Conservation (phyloP, 2,329 filamentous ascomycete species). For the Aspergillus chevalieri region DNA sequence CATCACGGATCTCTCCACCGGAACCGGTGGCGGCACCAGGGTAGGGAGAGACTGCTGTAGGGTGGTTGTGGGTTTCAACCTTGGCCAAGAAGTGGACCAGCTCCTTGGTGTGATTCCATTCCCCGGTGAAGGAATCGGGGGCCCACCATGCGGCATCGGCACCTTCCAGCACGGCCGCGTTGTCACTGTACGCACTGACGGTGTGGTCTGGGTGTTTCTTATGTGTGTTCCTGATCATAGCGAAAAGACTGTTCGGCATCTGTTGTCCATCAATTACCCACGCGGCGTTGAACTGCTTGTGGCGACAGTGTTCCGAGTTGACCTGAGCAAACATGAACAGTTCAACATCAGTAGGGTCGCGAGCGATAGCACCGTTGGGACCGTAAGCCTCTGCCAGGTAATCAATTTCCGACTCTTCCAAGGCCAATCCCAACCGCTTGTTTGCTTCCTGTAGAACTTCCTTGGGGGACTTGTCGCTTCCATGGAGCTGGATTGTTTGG, state of each 20-base stretch:
- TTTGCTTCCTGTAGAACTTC: conserved; percentile 77
- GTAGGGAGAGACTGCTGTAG: conserved; percentile 89
- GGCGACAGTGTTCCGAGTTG: conserved; percentile 87
- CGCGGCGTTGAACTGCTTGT: conserved; percentile 92
- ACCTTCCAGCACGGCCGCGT: conserved; percentile 84
- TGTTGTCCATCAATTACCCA: conserved; percentile 87
- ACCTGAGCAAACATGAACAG: conserved; percentile 99
- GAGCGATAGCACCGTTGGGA: conserved; percentile 51
- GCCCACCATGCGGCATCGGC: conserved; percentile 73
- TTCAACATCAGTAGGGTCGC: conserved; percentile 79
- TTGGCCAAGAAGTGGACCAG: conserved; percentile 82
- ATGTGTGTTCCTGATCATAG: conserved; percentile 96
- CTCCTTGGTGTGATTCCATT: conserved; percentile 84
- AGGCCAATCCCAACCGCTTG: conserved; percentile 71
- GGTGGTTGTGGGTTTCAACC: conserved; percentile 97
- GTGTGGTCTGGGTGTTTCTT: conserved; percentile 68
- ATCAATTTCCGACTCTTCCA: conserved; percentile 84
- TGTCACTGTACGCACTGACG: conserved; percentile 96
- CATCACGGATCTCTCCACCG: conserved; percentile 91
- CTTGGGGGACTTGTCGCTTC: conserved; percentile 58
- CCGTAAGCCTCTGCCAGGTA: conserved; percentile 85
- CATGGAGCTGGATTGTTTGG: conserved; percentile 68
- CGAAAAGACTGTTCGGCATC: conserved; percentile 77
- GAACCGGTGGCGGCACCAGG: conserved; percentile 91
- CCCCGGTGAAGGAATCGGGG: conserved; percentile 75